A percentile compares a stretch with the other conserved stretches of the same genome.
phyloP scores from a whole-genome alignment of 257 asterid species.

The Nicotiana benthamiana region DNA sequence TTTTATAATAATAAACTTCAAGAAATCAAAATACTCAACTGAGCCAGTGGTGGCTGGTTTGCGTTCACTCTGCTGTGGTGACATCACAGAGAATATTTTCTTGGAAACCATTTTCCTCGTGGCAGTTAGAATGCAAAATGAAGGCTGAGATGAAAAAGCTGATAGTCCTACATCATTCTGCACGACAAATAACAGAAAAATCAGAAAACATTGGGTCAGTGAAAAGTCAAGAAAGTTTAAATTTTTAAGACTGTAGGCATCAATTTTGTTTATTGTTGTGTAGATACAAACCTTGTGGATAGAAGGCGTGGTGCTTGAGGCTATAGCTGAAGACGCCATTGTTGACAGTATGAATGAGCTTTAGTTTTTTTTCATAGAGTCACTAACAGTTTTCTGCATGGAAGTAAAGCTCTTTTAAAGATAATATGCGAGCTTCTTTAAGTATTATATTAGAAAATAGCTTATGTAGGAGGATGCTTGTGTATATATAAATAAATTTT shows the following conservation, averaged over 20 bases:
- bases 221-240: neutral
- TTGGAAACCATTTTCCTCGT: slow-evolving; percentile 38
- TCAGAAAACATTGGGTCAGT: neutral
- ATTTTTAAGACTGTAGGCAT: too few relatives aligned
- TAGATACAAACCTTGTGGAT: slow-evolving; percentile 31
- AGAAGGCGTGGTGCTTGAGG: slow-evolving; percentile 36
- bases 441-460: neutral
- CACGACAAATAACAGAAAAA: slow-evolving; percentile 6
- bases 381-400: too few relatives aligned
- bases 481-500: too few relatives aligned
- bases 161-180: slow-evolving; percentile 63
- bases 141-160: slow-evolving; percentile 30
- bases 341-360: neutral
- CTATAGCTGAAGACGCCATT: slow-evolving; percentile 52
- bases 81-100: slow-evolving; percentile 67
- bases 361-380: neutral
- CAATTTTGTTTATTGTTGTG: too few relatives aligned
- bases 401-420: neutral
- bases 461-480: too few relatives aligned
- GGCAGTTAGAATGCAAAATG: slow-evolving; percentile 25
- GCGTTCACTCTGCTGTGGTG: slow-evolving; percentile 71
- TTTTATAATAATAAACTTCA: too few relatives aligned
- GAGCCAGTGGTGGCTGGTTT: slow-evolving; percentile 74
- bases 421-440: neutral
- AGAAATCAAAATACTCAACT: slow-evolving; percentile 17